phyloP scores from a whole-genome alignment of 2,329 filamentous ascomycete genomes.

The Penicillium sp. region DNA sequence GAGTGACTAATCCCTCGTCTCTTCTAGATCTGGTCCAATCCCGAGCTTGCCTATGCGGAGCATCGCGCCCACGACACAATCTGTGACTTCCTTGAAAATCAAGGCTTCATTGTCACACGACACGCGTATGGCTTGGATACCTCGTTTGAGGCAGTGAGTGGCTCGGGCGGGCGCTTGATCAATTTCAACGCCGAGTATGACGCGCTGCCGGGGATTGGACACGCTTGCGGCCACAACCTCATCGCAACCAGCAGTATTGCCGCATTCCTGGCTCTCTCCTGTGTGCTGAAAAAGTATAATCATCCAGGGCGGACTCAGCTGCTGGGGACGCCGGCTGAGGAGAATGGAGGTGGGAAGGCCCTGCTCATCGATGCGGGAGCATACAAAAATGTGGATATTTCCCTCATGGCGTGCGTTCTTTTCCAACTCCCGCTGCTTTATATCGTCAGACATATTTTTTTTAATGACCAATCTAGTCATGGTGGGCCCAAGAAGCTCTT shows the following conservation, averaged over 20 bases:
- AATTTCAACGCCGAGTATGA: slow-evolving; percentile 47
- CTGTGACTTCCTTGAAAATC: slow-evolving; percentile 43
- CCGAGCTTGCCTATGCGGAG: slow-evolving; percentile 54
- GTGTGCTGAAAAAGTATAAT: slow-evolving; percentile 36
- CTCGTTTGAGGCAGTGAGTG: slow-evolving; percentile 50
- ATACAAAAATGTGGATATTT: slow-evolving; percentile 41
- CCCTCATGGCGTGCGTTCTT: slow-evolving; percentile 43
- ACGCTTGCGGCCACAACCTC: slow-evolving; percentile 44
- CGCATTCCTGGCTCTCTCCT: slow-evolving; percentile 47
- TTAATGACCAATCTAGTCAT: slow-evolving; percentile 22
- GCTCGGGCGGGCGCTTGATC: slow-evolving; percentile 39
- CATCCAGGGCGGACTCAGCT: slow-evolving; percentile 40
- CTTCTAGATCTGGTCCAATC: slow-evolving; percentile 47
- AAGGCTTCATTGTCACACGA: slow-evolving; percentile 49
- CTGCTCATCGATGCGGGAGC: slow-evolving; percentile 46
- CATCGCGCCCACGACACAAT: slow-evolving; percentile 53
- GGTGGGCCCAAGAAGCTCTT: slow-evolving; percentile 27
- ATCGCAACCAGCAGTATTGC: slow-evolving; percentile 38
- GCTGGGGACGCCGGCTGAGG: slow-evolving; percentile 42
- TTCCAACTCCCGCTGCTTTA: no score
- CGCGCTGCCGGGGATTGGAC: slow-evolving; percentile 40
- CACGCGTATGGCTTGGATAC: slow-evolving; percentile 54
- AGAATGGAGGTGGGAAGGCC: slow-evolving; percentile 41
- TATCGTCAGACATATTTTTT: no score
- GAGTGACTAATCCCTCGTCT: no score